Evolutionary conservation across 2,329 filamentous ascomycete species (phyloP).

Genomic region (Alternaria solani): DNA sequence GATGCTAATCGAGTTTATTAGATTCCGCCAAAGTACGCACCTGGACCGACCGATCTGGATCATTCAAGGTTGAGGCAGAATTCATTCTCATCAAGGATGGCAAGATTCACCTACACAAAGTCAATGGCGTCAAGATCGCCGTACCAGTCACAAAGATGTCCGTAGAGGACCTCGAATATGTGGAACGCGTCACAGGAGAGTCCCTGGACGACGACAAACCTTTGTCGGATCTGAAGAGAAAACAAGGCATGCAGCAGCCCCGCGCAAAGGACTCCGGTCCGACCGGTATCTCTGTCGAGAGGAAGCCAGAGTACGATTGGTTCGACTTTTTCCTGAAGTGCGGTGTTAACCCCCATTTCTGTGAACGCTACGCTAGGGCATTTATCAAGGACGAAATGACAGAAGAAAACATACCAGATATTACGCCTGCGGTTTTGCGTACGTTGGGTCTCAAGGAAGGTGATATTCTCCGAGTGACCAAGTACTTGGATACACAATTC

Average conservation of each 20-base stretch:
- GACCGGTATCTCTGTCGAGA: slow-evolving; percentile 70
- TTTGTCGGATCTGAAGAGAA: slow-evolving; percentile 77
- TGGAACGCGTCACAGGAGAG: slow-evolving; percentile 84
- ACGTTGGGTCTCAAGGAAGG: slow-evolving; percentile 94
- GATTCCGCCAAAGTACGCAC: slow-evolving; percentile 83
- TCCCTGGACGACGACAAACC: slow-evolving; percentile 94
- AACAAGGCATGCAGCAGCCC: slow-evolving; percentile 47
- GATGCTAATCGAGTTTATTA: slow-evolving; percentile 25
- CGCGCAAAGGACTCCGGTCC: slow-evolving; percentile 60
- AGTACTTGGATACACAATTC: slow-evolving; percentile 82
- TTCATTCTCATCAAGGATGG: slow-evolving; percentile 94
- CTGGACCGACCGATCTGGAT: slow-evolving; percentile 94
- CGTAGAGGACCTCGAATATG: slow-evolving; percentile 90
- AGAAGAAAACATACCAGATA: slow-evolving; percentile 88
- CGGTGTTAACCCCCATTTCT: slow-evolving; percentile 90
- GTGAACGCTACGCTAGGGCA: slow-evolving; percentile 90
- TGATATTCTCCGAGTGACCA: slow-evolving; percentile 95
- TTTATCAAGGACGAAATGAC: slow-evolving; percentile 95
- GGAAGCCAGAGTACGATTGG: slow-evolving; percentile 90
- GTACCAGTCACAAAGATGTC: slow-evolving; percentile 97
- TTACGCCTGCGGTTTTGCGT: slow-evolving; percentile 81
- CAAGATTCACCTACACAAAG: slow-evolving; percentile 97
- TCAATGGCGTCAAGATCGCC: slow-evolving; percentile 98
- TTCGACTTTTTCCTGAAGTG: slow-evolving; percentile 97
- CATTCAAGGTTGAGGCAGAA: slow-evolving; percentile 96